Evolutionary conservation across 1,284 basidiomycete species (phyloP).

Genomic region (Earliella scabrosa): DNA sequence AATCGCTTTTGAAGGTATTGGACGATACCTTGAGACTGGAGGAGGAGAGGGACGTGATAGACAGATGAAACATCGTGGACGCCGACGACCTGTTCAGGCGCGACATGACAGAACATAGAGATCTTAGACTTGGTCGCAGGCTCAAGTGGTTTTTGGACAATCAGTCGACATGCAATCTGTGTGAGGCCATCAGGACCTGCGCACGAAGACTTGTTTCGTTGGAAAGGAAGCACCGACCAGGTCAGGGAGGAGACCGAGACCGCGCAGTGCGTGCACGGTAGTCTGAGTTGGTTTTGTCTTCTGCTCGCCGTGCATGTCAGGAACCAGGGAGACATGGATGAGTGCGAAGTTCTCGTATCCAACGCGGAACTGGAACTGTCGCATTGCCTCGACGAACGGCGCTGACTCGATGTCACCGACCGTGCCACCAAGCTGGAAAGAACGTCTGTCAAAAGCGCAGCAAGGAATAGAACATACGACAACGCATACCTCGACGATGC

Average conservation of each 20-base stretch:
- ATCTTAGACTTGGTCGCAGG: conserved; percentile 93
- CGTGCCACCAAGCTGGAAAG: conserved; percentile 85
- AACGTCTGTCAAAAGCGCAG: no score
- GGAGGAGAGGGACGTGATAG: conserved; percentile 95
- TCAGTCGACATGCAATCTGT: conserved; percentile 90
- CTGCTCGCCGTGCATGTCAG: conserved; percentile 97
- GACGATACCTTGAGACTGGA: conserved; percentile 92
- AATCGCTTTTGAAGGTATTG: conserved; percentile 85
- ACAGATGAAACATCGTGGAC: conserved; percentile 97
- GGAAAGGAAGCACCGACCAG: conserved; percentile 57
- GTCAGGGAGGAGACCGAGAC: conserved; percentile 93
- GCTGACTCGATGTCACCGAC: conserved; percentile 97
- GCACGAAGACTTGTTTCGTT: no score
- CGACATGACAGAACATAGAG: conserved; percentile 99
- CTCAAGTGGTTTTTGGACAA: conserved; percentile 76
- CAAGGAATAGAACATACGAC: no score
- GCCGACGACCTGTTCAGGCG: conserved; percentile 92
- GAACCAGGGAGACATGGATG: conserved; percentile 97
- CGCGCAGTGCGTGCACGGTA: conserved; percentile 92
- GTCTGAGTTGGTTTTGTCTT: conserved; percentile 99
- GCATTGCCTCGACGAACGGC: conserved; percentile 98
- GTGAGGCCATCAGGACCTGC: not conserved
- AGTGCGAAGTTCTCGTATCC: conserved; percentile 97
- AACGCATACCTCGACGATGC: conserved; percentile 86
- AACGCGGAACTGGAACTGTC: conserved; percentile 99